Base-by-base conservation (phyloP, 2,329 filamentous ascomycete species). In the Ascochyta viciae-villosae region DNA sequence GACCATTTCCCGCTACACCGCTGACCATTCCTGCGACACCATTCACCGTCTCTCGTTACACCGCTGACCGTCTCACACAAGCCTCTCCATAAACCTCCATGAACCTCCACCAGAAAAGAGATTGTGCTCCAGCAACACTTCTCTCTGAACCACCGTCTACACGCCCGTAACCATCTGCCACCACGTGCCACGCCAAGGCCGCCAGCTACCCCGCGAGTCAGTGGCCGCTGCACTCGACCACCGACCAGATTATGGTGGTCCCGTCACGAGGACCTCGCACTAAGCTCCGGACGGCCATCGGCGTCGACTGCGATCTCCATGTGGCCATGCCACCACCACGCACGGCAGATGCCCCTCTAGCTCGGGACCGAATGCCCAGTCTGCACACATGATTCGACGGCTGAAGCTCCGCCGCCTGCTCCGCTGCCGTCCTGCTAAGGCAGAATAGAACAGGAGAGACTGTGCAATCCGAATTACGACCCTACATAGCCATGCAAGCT, bases 121-220 rank as follows among this genome's bases (percentile, higher is more conserved):
- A 2, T 19, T 19, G 19, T 19, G 19, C 19, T 19, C 12, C 29
- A 31, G 3, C 29, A 31, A 15, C 29, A 3, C 6, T 35, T 12
- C 19, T 6, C 3, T 12, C 12, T 22, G 46, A 22, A 26, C 4
- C 15, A 26, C 16, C 15, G 23, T n/a, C 23, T 5, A 37, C 23
- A 26, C 2, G 16, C 27, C 7, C 19, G 19, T 19, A 19, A 19
- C 19, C 19, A 19, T 19, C 19, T 19, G 19, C 19, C 19, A 29
- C 9, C 7, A 29, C 7, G 27, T 29, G 27, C 27, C 9, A 10
- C 10, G 7, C 27, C 12, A 10, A 29, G 27, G 27, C 3, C 3
- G 7, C 27, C 8, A 10, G 27, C 31, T 19, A 35, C 40, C 24
- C 39, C 45, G 45, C 52, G 52, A 54, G 52, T 54, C 52, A 50